phyloP scores from a whole-genome alignment of 2,329 filamentous ascomycete genomes.

The Lecanicillium sp. region DNA sequence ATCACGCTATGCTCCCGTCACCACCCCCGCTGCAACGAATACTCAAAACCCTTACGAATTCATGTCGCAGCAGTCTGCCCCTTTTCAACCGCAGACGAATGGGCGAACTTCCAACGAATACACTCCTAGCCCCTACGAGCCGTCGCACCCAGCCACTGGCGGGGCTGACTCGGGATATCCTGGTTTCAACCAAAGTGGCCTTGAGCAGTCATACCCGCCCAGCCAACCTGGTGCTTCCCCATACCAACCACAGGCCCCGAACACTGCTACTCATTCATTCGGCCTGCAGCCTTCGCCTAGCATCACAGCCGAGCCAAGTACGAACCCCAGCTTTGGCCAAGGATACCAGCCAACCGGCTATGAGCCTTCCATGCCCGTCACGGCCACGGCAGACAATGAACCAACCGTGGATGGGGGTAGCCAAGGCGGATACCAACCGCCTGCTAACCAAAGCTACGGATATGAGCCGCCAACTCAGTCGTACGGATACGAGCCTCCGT shows the following conservation, averaged over 20 bases:
- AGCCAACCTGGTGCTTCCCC: not conserved
- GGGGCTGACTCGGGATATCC: conserved; percentile 1
- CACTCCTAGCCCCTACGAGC: conserved; percentile 31
- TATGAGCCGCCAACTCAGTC: conserved; percentile 42
- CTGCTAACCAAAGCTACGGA: not conserved
- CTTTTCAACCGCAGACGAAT: conserved; percentile 16
- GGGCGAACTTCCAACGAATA: conserved; percentile 27
- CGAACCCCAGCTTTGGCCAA: conserved; percentile 22
- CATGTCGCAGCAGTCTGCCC: not conserved
- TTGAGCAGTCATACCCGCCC: not conserved
- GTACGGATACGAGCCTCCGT: conserved; percentile 49
- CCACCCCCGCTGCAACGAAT: conserved; percentile 20
- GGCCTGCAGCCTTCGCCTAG: conserved; percentile 22
- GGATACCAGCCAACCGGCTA: conserved; percentile 44
- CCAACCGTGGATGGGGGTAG: too few relatives aligned
- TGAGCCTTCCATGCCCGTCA: conserved; percentile 34
- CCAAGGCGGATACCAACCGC: conserved; percentile 14
- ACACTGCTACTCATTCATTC: conserved; percentile 23
- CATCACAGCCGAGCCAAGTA: conserved; percentile 23
- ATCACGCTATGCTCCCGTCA: conserved; percentile 45
- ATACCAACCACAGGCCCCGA: conserved; percentile 14
- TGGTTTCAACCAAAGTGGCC: not conserved
- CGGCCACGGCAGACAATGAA: too few relatives aligned
- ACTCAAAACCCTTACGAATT: conserved; percentile 22
- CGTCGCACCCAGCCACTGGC: conserved; percentile 20